A percentile compares a stretch with the other conserved stretches of the same genome.
These are phyloP conservation scores for Aspergillus tamarii DNA, from an alignment of 2,329 filamentous ascomycete genomes.

Conservation along the genomic window DNA sequence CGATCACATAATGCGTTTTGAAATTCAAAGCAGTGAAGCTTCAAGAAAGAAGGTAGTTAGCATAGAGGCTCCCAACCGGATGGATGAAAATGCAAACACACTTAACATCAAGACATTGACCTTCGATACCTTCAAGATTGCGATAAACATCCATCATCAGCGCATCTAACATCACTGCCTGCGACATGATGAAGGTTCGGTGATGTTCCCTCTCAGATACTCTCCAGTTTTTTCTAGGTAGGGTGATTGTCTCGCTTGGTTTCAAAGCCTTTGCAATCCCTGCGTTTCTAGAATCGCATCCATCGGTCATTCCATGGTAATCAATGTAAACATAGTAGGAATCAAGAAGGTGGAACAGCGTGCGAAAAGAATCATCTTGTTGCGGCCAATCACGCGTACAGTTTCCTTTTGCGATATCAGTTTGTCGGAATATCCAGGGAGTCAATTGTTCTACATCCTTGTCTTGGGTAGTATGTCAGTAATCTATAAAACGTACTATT, in stretches of 20 bases:
- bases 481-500: too few species aligned
- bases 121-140: neutral
- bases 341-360: conserved; percentile 1
- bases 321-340: neutral
- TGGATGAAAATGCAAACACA: neutral
- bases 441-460: conserved; percentile 4
- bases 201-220: neutral
- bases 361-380: neutral
- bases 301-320: too few species aligned
- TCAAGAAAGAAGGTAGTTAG: neutral
- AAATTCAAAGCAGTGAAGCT: neutral
- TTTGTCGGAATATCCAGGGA: conserved; percentile 11
- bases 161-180: neutral
- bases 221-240: conserved; percentile 10
- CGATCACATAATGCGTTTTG: conserved; percentile 5
- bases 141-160: conserved; percentile 3
- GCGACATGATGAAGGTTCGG: neutral
- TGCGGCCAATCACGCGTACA: neutral
- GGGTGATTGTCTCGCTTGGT: neutral
- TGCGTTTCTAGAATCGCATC: neutral
- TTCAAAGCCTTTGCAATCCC: neutral
- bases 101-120: neutral
- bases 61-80: too few species aligned
- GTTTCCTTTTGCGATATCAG: neutral
- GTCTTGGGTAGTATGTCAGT: neutral